Percentiles rank a stretch among this genome's conserved stretches.
Conservation (phyloP, 1,284 basidiomycete genomes). For the Marasmius fiardii region DNA sequence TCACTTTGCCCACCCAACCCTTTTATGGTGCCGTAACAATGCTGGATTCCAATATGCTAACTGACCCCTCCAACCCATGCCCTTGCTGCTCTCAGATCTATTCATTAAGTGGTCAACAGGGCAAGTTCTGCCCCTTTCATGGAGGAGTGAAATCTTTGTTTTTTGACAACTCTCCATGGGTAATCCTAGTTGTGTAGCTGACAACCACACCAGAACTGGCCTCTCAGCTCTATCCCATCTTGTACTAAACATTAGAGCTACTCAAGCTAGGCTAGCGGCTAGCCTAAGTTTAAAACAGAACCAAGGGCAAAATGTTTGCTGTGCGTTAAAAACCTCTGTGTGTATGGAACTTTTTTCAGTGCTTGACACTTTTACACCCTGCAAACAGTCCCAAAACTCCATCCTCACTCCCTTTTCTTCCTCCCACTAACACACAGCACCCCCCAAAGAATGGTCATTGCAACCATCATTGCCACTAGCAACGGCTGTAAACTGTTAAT, state of each 20-base stretch:
- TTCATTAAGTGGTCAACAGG: conserved; percentile 18
- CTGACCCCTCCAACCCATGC: too few relatives aligned
- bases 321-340: too few relatives aligned
- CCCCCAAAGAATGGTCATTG: background rate
- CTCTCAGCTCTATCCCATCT: conserved; percentile 15
- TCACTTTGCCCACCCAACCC: too few relatives aligned
- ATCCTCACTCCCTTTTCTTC: background rate
- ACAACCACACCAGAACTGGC: conserved; percentile 10
- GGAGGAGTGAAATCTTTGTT: conserved; percentile 15
- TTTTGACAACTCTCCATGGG: background rate
- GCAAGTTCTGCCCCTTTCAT: conserved; percentile 16
- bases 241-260: conserved; percentile 16
- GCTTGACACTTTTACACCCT: too few relatives aligned
- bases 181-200: background rate
- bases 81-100: conserved; percentile 7
- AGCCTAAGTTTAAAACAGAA: conserved; percentile 9
- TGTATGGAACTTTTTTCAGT: too few relatives aligned
- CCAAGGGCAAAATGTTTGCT: conserved; percentile 16
- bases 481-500: conserved; percentile 23
- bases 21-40: too few relatives aligned
- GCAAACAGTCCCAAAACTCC: too few relatives aligned
- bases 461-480: background rate
- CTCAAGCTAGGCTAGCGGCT: conserved; percentile 16
- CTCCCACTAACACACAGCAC: background rate
- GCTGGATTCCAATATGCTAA: too few relatives aligned